Percentiles rank a stretch among this genome's conserved stretches.
Evolutionary conservation across 2,329 filamentous ascomycete species (phyloP).

Genomic region (Ceratocystis cubensis): DNA sequence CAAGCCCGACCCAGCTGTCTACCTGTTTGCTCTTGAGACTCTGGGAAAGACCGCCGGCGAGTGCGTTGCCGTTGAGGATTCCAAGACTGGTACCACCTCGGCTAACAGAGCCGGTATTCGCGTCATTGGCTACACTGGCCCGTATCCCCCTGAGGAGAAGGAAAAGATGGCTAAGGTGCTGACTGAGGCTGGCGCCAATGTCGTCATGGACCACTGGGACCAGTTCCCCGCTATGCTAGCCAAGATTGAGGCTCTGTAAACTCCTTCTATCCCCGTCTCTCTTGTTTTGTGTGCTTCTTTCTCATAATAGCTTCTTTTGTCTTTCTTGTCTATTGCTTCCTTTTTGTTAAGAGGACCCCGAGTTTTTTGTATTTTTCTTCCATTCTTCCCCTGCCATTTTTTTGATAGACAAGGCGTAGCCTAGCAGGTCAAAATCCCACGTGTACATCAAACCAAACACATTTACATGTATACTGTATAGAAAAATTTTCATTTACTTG

Average conservation of each 20-base stretch:
- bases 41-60: conserved; percentile 59
- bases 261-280: not conserved
- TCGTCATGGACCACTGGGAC: conserved; percentile 49
- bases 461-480: not conserved
- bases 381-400: not conserved
- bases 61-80: conserved; percentile 76
- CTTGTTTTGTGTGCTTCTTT: conserved; percentile 5
- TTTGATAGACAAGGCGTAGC: not conserved
- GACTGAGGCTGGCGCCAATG: conserved; percentile 46
- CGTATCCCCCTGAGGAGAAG: conserved; percentile 51
- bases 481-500: not conserved
- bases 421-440: not conserved
- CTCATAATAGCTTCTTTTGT: not conserved
- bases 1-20: conserved; percentile 86
- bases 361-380: not conserved
- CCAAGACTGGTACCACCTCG: conserved; percentile 69
- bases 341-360: not conserved
- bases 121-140: conserved; percentile 74
- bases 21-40: conserved; percentile 61
- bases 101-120: conserved; percentile 63
- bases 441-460: not conserved
- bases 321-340: not conserved
- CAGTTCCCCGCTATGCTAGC: conserved; percentile 40
- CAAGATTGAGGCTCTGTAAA: conserved; percentile 32
- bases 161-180: conserved; percentile 53